Evolutionary conservation across 139 green algal genomes (phyloP).

Genomic region (Chlorella ohadii): DNA sequence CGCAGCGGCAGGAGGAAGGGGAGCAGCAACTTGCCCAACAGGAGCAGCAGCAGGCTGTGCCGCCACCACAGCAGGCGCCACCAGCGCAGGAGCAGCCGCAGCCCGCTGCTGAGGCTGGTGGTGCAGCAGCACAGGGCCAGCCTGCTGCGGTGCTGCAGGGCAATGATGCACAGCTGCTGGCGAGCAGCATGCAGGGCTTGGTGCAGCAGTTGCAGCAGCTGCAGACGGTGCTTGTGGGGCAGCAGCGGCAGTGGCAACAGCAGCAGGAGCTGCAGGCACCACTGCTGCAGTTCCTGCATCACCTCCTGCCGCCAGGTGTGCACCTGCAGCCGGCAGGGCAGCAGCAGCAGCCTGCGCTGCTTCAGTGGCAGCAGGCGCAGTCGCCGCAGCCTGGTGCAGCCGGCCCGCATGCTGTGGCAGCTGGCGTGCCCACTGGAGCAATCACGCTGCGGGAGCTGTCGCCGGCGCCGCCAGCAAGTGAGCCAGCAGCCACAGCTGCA

Average conservation of each 20-base stretch:
- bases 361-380: constrained; percentile 3
- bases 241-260: constrained; percentile 31
- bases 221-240: constrained; percentile 6
- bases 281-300: constrained; percentile 3
- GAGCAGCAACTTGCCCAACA: not conserved
- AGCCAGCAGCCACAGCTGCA: not conserved
- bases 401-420: not conserved
- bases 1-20: not conserved
- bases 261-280: constrained; percentile 16
- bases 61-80: not conserved
- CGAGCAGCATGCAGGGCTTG: constrained; percentile 8
- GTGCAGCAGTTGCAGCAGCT: not conserved
- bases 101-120: too few species aligned
- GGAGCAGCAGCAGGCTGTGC: not conserved
- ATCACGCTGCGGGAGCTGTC: not conserved
- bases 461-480: too few species aligned
- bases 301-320: constrained; percentile 7
- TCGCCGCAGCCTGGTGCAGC: not conserved
- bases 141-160: not conserved
- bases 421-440: not conserved
- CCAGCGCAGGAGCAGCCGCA: not conserved
- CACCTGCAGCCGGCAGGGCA: not conserved
- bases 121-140: not conserved
- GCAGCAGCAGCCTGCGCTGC: not conserved
- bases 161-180: not conserved